Evolutionary conservation across 2,329 filamentous ascomycete species (phyloP), one percentile per base, ranked within the genome.

Genomic region (Didymellaceae sp.): DNA sequence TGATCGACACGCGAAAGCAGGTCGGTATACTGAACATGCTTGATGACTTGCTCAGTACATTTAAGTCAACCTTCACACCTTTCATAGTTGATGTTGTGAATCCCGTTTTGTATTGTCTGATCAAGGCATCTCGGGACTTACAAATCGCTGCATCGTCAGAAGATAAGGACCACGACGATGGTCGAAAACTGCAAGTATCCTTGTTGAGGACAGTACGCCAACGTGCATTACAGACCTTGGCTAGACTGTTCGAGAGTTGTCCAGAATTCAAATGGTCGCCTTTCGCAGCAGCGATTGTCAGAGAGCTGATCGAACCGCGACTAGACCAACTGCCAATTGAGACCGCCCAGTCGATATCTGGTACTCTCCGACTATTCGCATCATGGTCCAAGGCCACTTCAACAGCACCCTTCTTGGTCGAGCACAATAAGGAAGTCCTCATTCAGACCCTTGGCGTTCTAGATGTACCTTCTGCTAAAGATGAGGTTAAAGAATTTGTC

Each of bases 11-110:
- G 9, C 85, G 92, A 63, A 94, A 92, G 72, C 93, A 97, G 72
- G 83, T 94, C 51, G 94, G 95, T 78, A 85, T 97, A 68, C 77
- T 96, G 42, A 96, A 95, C 68, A 94, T 97, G 90, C 81, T 94
- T 40, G 87, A 91, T 52, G 86, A 93, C 9, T 85, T 97, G 69
- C 85, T 97, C 52, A 88, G 88, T 49, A 91, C 94, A 44, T 82
- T 97, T 26, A 91, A 92, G 44, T 85, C 82, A 5, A 87, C 86
- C 45, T 84, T 95, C 45, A 74, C 80, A 2, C 82, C 85, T 0
- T 93, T 89, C 61, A 82, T 87, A 39, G 77, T 82, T 13, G 82
- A 81, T 10, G 79, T 97, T 4, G 79, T 93, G 55, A 86, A 93
- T 61, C 84, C 91, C 0, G 81, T 95, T 0, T 76, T 97, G 1